A percentile compares a stretch with the other conserved stretches of the same genome.
phyloP scores from a whole-genome alignment of 139 green algal species.

The Tetradesmus lagerheimii region DNA sequence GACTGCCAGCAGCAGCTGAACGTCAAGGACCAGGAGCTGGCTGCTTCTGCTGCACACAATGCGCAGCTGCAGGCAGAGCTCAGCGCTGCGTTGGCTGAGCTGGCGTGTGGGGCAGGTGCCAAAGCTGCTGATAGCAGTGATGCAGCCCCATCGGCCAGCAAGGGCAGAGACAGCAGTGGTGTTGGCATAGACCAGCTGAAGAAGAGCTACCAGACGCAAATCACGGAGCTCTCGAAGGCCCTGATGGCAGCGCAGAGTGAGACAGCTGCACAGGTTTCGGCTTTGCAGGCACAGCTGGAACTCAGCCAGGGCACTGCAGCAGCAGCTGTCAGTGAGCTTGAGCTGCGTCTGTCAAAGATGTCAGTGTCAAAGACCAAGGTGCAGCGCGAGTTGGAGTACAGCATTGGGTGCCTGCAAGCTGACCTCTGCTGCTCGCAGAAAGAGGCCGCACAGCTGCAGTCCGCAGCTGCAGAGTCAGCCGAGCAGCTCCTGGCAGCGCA shows the following conservation, averaged over 20 bases:
- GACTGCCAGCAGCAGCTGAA: background rate
- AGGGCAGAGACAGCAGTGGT: background rate
- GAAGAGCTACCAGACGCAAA: slow-evolving; percentile 4
- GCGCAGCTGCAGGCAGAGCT: slow-evolving; percentile 7
- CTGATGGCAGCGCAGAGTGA: background rate
- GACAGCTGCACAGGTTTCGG: background rate
- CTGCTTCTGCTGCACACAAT: slow-evolving; percentile 12
- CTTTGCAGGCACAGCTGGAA: slow-evolving; percentile 37
- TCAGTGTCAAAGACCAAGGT: background rate
- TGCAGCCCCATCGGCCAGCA: background rate
- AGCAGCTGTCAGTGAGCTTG: background rate
- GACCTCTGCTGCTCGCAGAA: background rate
- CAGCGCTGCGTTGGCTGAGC: slow-evolving; percentile 3
- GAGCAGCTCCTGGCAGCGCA: background rate
- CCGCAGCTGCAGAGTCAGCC: background rate
- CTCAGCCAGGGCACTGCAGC: background rate
- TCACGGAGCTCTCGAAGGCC: background rate
- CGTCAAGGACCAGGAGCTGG: background rate
- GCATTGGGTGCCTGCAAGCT: background rate
- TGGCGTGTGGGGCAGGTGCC: background rate
- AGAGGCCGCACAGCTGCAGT: background rate
- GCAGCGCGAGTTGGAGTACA: background rate
- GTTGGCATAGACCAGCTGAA: background rate
- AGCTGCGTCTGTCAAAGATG: background rate
- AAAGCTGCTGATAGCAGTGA: background rate